Base-by-base conservation (phyloP, 768 basidiomycete species). In the Collybia sordida region DNA sequence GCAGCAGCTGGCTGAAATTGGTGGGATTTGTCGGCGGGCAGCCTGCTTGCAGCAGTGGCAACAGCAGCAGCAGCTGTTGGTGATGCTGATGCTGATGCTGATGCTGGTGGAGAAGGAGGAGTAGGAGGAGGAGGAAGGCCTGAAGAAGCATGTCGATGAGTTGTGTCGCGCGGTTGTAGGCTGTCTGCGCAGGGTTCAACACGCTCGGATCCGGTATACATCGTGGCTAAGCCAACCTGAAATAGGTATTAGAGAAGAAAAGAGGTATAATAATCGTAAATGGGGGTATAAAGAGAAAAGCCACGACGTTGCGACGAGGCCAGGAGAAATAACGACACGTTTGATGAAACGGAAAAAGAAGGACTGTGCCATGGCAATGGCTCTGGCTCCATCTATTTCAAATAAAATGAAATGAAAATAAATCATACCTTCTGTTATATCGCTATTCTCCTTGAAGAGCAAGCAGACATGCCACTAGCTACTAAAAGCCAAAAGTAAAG, bases 1-100 rank as follows among this genome's bases (percentile, higher is more conserved):
- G 67, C 66, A 46, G 64, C n/a, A 12, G 31, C 3, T 31, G 31
- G 31, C 31, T 31, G 64, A 58, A 71, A 65, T 51, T 66, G 56
- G 47, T 68, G 66, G 58, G 74, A 62, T 9, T 31, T 11, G 31
- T 7, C 9, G 31, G 31, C 31, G 62, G 49, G 45, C 50, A 50
- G 54, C 56, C 56, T 45, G 23, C 19, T 23, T 21, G 28, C 42
- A 39, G 47, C 50, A 53, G 38, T 39, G 25, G 48, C 18, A 39
- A 39, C 39, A 47, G 47, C 47, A 52, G 42, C 44, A 42, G 37
- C 31, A n/a, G n/a, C n/a, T n/a, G n/a, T n/a, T n/a, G n/a, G n/a
- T n/a, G n/a, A n/a, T n/a, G n/a, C n/a, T n/a, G n/a, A n/a, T n/a
- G n/a, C n/a, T n/a, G n/a, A n/a, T n/a, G n/a, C n/a, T n/a, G n/a